These are phyloP conservation scores for Diaporthe aspalathi DNA, from an alignment of 2,329 filamentous ascomycete species.

Conservation along the genomic window DNA sequence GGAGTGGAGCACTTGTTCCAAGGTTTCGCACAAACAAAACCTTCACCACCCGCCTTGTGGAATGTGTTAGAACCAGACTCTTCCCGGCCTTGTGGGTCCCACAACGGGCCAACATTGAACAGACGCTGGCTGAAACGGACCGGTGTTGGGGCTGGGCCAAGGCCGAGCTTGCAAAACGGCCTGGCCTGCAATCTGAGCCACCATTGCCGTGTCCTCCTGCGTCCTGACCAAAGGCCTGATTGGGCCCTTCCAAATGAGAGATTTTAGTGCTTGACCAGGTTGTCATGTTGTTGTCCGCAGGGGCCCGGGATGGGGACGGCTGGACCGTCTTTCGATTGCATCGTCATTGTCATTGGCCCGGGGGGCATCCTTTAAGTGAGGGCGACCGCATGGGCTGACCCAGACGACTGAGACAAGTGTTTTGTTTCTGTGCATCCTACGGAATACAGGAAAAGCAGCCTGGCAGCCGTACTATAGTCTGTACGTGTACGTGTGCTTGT, in stretches of 20 bases:
- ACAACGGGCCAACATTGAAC: constrained; percentile 9
- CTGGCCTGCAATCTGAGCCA: constrained; percentile 15
- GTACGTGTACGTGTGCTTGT: background rate
- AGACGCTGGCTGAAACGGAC: constrained; percentile 35
- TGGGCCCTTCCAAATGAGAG: constrained; percentile 28
- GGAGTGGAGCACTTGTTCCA: constrained; percentile 5
- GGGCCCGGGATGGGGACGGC: constrained; percentile 2
- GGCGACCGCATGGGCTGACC: constrained; percentile 25
- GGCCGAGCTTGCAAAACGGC: constrained; percentile 33
- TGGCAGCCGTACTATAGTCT: too few relatives aligned
- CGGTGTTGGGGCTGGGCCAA: constrained; percentile 31
- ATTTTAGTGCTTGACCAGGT: constrained; percentile 27
- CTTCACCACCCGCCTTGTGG: background rate
- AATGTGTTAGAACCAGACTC: constrained; percentile 21
- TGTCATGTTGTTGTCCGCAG: too few relatives aligned
- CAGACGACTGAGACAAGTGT: constrained; percentile 16
- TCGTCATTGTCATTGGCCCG: constrained; percentile 22
- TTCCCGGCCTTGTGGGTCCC: background rate
- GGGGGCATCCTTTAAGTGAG: constrained; percentile 5
- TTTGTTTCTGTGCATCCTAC: constrained; percentile 25
- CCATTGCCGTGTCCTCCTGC: constrained; percentile 11
- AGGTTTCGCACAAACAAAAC: constrained; percentile 17
- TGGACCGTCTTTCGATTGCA: constrained; percentile 22
- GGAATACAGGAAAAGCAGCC: background rate
- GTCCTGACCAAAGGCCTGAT: constrained; percentile 21